Evolutionary conservation across 352 stramenopile species (phyloP).

Genomic region (Phytophthora sp.): DNA sequence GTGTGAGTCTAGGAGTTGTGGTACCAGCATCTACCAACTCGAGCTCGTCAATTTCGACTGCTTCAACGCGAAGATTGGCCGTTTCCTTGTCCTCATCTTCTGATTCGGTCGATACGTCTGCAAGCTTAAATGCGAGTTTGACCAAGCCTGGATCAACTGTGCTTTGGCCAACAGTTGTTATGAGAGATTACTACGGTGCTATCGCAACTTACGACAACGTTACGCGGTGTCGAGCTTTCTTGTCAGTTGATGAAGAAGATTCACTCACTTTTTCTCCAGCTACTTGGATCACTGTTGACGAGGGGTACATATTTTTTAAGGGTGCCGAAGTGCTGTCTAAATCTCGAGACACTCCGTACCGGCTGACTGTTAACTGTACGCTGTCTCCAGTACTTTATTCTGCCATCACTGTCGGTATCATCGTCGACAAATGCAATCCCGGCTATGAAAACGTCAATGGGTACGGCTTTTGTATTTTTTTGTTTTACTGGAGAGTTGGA

Average conservation of each 20-base stretch:
- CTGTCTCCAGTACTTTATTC: slow-evolving; percentile 28
- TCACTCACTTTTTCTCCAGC: slow-evolving; percentile 56
- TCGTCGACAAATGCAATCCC: slow-evolving; percentile 56
- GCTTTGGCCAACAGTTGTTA: slow-evolving; percentile 68
- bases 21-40: slow-evolving; percentile 20
- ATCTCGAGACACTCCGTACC: slow-evolving; percentile 42
- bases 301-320: slow-evolving; percentile 62
- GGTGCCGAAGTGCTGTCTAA: slow-evolving; percentile 44
- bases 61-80: slow-evolving; percentile 13
- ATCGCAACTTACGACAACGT: slow-evolving; percentile 60
- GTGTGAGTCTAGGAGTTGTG: slow-evolving; percentile 48
- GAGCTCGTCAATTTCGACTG: background rate
- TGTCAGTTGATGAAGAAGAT: slow-evolving; percentile 29
- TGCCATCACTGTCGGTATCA: slow-evolving; percentile 41
- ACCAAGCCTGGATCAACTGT: slow-evolving; percentile 21
- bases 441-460: slow-evolving; percentile 69
- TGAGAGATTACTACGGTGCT: slow-evolving; percentile 62
- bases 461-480: slow-evolving; percentile 33
- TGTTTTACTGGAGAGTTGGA: too few species aligned
- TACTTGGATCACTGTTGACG: slow-evolving; percentile 26
- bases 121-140: slow-evolving; percentile 12
- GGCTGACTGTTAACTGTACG: slow-evolving; percentile 51
- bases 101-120: background rate
- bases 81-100: slow-evolving; percentile 7
- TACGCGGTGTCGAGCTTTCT: slow-evolving; percentile 35